These are phyloP conservation scores for Sordaria brevicollis DNA, from an alignment of 495 filamentous ascomycete species.

Conservation along the genomic window DNA sequence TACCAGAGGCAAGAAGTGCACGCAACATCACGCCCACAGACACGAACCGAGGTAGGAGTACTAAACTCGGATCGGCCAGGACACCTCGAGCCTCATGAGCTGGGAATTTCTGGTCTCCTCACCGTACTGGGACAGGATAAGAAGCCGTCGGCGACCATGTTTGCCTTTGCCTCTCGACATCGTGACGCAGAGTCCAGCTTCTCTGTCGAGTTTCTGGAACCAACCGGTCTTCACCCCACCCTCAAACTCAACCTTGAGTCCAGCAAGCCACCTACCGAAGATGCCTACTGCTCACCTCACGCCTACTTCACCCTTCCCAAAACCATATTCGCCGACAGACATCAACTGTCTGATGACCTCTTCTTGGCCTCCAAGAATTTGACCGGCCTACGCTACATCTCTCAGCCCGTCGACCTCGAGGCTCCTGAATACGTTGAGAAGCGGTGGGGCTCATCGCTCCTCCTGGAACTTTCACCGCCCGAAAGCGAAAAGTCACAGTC, in stretches of 20 bases:
- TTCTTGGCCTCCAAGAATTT: conserved; percentile 60
- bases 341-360: conserved; percentile 39
- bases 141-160: conserved; percentile 58
- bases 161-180: conserved; percentile 86
- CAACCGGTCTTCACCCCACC: conserved; percentile 82
- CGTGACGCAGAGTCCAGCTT: conserved; percentile 42
- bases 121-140: conserved; percentile 67
- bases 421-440: conserved; percentile 72
- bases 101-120: conserved; percentile 70
- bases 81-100: conserved; percentile 52
- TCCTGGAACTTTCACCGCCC: conserved; percentile 63
- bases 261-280: conserved; percentile 26
- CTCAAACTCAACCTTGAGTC: conserved; percentile 48
- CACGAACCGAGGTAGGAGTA: conserved; percentile 70
- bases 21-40: conserved; percentile 21
- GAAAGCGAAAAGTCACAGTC: conserved; percentile 12
- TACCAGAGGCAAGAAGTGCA: conserved; percentile 29
- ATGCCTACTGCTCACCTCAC: conserved; percentile 56
- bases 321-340: conserved; percentile 74
- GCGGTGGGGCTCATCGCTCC: conserved; percentile 70
- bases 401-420: conserved; percentile 84
- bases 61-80: conserved; percentile 53
- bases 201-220: conserved; percentile 47
- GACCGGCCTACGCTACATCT: conserved; percentile 51
- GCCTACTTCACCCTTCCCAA: conserved; percentile 83